Evolutionary conservation across 345 rosid genomes (phyloP), one percentile per base, ranked within the genome.

Genomic region (Dipteronia sinensis): DNA sequence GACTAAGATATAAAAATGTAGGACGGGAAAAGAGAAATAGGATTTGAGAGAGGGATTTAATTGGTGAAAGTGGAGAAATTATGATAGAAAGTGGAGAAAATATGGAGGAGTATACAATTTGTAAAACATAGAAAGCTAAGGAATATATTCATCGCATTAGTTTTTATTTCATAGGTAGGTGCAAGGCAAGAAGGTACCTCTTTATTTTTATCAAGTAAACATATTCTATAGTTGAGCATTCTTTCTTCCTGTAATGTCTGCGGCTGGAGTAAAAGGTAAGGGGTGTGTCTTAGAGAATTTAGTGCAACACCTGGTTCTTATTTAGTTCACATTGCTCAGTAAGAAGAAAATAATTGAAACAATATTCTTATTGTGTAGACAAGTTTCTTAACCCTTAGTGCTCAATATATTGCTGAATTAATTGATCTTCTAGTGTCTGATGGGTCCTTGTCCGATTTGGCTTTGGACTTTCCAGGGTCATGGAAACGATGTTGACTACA

Each of bases 401-500:
- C 56, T 15, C n/a, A 16, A 16, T 51, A 16, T 51, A 51, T 51
- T 3, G 7, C 19, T 51, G 56, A 5, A 53, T 53, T 53, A 16
- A 53, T 53, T 53, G 58, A 53, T 16, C 58, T 16, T 53, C 58
- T 15, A 53, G n/a, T 53, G 7, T 53, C n/a, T 17, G 58, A 51
- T 51, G 19, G 16, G 23, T 58, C 11, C 0, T 58, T 20, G 63
- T 58, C 63, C 9, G 22, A 58, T 19, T 15, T 51, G 56, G 56
- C 19, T 51, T 27, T 62, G 27, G 22, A 66, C 58, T 66, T 19
- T 78, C 78, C 82, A 95, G 97, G 99, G 98, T 12, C 97, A 95
- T 79, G 99, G 98, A 17, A 88, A 87, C 74, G 99, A 95, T 75
- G 91, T 95, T 34, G 98, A 95, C 85, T 86, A 86, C 80, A 76